A percentile compares a stretch with the other conserved stretches of the same genome.
phyloP scores from a whole-genome alignment of 805 yeast genomes.

The Barnettozyma populi region DNA sequence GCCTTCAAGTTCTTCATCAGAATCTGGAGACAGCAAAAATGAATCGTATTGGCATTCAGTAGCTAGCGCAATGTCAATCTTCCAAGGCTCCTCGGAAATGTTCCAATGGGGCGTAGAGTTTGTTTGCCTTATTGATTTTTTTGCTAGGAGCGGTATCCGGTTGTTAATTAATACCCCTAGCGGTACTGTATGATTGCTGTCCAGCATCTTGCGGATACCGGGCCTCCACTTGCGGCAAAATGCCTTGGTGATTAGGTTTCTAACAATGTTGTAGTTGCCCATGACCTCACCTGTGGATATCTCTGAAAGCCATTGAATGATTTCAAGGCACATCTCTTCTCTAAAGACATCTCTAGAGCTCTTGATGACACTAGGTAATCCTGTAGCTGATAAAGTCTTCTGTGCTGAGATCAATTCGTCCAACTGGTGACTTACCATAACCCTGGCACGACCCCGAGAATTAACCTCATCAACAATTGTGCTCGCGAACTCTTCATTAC shows the following conservation, averaged over 20 bases:
- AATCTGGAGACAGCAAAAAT: constrained; percentile 6
- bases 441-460: constrained; percentile 61
- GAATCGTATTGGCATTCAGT: constrained; percentile 40
- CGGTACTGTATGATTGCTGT: not conserved
- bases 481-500: constrained; percentile 57
- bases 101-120: constrained; percentile 31
- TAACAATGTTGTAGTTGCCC: constrained; percentile 40
- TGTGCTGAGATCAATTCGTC: constrained; percentile 48
- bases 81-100: constrained; percentile 40
- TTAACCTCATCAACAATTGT: constrained; percentile 69
- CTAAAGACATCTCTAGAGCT: constrained; percentile 65
- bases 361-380: constrained; percentile 60
- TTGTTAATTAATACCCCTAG: constrained; percentile 13
- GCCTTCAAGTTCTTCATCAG: constrained; percentile 28
- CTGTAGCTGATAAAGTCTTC: constrained; percentile 52
- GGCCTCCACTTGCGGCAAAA: constrained; percentile 57
- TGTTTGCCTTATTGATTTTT: constrained; percentile 8
- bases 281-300: constrained; percentile 49
- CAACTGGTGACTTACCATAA: constrained; percentile 51
- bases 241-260: constrained; percentile 50
- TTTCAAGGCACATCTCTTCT: constrained; percentile 75
- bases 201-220: constrained; percentile 35
- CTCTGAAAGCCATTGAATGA: constrained; percentile 59
- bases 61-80: constrained; percentile 36
- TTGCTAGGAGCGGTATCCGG: constrained; percentile 13